Conservation (phyloP, 805 yeast species). For the Yarrowia yakushimensis region DNA sequence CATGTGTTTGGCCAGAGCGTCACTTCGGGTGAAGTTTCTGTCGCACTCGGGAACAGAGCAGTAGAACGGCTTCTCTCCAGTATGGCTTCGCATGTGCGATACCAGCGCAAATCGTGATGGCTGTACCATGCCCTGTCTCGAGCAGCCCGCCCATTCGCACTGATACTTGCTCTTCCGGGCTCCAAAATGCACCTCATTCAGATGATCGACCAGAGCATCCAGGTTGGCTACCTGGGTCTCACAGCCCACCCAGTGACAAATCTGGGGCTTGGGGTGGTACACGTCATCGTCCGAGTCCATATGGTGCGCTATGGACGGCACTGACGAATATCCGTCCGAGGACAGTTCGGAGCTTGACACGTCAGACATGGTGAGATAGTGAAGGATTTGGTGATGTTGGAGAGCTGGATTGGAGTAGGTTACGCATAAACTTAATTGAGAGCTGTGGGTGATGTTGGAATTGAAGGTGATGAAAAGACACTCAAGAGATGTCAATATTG, state of each 20-base stretch:
- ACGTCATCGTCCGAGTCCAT: conserved; percentile 30
- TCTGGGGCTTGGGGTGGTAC: conserved; percentile 30
- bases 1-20: conserved; percentile 62
- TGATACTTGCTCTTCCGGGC: conserved; percentile 41
- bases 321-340: conserved; percentile 25
- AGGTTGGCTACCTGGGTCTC: conserved; percentile 35
- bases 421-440: background rate
- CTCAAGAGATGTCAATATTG: too few species aligned
- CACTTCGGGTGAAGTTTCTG: conserved; percentile 54
- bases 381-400: background rate
- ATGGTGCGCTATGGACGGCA: conserved; percentile 28
- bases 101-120: conserved; percentile 56
- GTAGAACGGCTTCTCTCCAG: conserved; percentile 62
- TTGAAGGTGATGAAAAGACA: too few species aligned
- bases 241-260: conserved; percentile 45
- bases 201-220: conserved; percentile 43
- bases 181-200: conserved; percentile 42
- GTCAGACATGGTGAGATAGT: conserved; percentile 1
- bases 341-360: conserved; percentile 8
- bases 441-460: background rate
- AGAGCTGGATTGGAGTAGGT: background rate
- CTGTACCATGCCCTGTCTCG: conserved; percentile 49
- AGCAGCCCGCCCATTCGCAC: conserved; percentile 63
- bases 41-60: conserved; percentile 68
- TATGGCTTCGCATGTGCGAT: conserved; percentile 62